phyloP scores from a whole-genome alignment of 2,329 filamentous ascomycete genomes.

The Neoarthrinium moseri region DNA sequence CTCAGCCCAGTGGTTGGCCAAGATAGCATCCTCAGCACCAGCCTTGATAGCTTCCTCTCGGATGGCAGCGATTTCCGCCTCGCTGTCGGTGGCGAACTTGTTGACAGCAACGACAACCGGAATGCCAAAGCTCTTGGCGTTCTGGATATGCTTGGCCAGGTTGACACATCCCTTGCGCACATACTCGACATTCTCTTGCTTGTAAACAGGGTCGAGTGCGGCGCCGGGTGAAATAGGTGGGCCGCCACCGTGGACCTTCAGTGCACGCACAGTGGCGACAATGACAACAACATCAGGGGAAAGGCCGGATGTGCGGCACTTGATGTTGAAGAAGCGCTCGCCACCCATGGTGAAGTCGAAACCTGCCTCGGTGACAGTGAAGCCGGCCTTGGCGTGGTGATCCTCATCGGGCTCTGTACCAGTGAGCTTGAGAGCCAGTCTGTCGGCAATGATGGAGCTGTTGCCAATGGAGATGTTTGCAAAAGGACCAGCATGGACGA shows the following conservation, averaged over 20 bases:
- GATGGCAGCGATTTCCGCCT: slow-evolving; percentile 85
- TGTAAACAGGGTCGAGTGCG: slow-evolving; percentile 83
- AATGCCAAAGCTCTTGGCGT: slow-evolving; percentile 84
- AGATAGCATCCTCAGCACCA: slow-evolving; percentile 89
- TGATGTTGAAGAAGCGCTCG: slow-evolving; percentile 99
- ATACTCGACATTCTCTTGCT: slow-evolving; percentile 88
- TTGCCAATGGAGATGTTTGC: slow-evolving; percentile 98
- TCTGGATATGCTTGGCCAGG: slow-evolving; percentile 90
- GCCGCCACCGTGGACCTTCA: slow-evolving; percentile 96
- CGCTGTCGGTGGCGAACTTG: slow-evolving; percentile 90
- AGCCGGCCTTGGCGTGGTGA: slow-evolving; percentile 78
- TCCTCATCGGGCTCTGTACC: slow-evolving; percentile 93
- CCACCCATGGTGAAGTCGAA: slow-evolving; percentile 99
- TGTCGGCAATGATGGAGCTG: slow-evolving; percentile 92
- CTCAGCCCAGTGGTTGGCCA: slow-evolving; percentile 95
- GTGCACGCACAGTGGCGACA: slow-evolving; percentile 89
- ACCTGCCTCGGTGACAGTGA: slow-evolving; percentile 93
- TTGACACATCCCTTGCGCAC: slow-evolving; percentile 90
- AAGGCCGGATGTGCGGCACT: slow-evolving; percentile 92
- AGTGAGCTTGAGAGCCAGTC: slow-evolving; percentile 91
- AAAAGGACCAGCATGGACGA: slow-evolving; percentile 96
- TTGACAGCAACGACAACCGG: slow-evolving; percentile 98
- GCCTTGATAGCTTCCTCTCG: slow-evolving; percentile 88
- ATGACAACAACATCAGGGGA: slow-evolving; percentile 92
- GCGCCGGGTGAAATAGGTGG: slow-evolving; percentile 90